Evolutionary conservation across 2,329 filamentous ascomycete genomes (phyloP).

Genomic region (Sclerotinia minor): DNA sequence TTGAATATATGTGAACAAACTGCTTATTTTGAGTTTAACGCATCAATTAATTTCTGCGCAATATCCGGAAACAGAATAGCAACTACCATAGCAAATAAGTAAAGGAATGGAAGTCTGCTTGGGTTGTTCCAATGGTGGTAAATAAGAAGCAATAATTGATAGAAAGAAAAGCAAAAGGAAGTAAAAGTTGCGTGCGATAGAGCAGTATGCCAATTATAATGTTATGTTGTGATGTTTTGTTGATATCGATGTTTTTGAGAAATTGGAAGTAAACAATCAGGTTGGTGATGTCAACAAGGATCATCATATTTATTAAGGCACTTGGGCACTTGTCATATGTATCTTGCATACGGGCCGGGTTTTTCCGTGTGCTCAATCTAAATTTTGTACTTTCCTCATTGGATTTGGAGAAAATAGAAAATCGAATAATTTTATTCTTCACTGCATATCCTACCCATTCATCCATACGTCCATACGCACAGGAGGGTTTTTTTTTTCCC

Average conservation of each 20-base stretch:
- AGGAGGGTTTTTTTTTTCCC: background rate
- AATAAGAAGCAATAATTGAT: background rate
- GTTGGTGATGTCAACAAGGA: constrained; percentile 18
- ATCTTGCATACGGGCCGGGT: constrained; percentile 2
- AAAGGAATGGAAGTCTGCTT: constrained; percentile 10
- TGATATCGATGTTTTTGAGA: background rate
- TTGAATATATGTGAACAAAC: background rate
- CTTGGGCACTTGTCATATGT: too few relatives aligned
- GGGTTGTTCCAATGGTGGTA: background rate
- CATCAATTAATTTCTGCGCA: constrained; percentile 5
- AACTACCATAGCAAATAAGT: constrained; percentile 25
- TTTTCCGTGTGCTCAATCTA: constrained; percentile 13
- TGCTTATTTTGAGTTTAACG: constrained; percentile 4
- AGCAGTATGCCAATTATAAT: background rate
- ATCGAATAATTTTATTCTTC: constrained; percentile 19
- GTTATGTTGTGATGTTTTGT: background rate
- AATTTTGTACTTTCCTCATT: constrained; percentile 19
- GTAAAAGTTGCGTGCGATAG: constrained; percentile 9
- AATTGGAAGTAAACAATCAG: constrained; percentile 8
- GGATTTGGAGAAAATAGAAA: constrained; percentile 16
- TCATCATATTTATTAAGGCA: background rate
- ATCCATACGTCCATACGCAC: background rate
- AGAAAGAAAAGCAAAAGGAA: constrained; percentile 3
- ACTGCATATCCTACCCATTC: background rate
- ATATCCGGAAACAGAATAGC: background rate